Percentiles rank a stretch among this genome's conserved stretches.
Evolutionary conservation across 2,329 filamentous ascomycete species (phyloP).

Genomic region (Cylindrodendrum hubeiense): DNA sequence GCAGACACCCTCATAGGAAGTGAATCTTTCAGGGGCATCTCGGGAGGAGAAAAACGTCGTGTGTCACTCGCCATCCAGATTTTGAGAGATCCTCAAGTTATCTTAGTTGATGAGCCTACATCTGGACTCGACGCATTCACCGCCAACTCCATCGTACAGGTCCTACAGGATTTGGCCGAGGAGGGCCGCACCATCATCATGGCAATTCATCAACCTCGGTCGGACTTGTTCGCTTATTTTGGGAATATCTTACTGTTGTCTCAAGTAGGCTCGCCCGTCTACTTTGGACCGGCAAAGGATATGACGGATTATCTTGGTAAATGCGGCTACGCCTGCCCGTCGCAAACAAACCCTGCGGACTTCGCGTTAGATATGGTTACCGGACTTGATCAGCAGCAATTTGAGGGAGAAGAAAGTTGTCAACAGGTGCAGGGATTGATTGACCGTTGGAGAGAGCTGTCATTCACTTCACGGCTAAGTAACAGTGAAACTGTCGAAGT

Average conservation of each 20-base stretch:
- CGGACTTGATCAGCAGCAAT: conserved; percentile 74
- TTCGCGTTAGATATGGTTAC: conserved; percentile 82
- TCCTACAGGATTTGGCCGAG: conserved; percentile 74
- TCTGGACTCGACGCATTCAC: conserved; percentile 82
- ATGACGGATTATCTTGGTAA: conserved; percentile 74
- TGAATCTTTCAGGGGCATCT: conserved; percentile 79
- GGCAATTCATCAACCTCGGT: conserved; percentile 81
- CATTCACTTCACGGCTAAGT: conserved; percentile 2
- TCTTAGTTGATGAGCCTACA: conserved; percentile 80
- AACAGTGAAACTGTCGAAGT: neutral
- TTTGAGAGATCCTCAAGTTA: conserved; percentile 76
- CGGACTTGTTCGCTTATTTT: conserved; percentile 77
- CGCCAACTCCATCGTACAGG: conserved; percentile 79
- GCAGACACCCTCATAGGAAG: conserved; percentile 79
- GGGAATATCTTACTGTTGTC: conserved; percentile 78
- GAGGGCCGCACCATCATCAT: conserved; percentile 80
- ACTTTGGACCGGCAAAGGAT: conserved; percentile 69
- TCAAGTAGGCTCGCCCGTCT: conserved; percentile 74
- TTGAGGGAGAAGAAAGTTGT: conserved; percentile 70
- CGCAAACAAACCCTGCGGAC: conserved; percentile 79
- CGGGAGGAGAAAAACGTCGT: conserved; percentile 80
- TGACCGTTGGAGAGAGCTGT: conserved; percentile 68
- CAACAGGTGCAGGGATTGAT: conserved; percentile 72
- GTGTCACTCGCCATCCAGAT: conserved; percentile 83
- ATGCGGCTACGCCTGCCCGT: conserved; percentile 72